Evolutionary conservation across 176 grass and related monocot species (phyloP).

Genomic region (Oryza glumipatula): DNA sequence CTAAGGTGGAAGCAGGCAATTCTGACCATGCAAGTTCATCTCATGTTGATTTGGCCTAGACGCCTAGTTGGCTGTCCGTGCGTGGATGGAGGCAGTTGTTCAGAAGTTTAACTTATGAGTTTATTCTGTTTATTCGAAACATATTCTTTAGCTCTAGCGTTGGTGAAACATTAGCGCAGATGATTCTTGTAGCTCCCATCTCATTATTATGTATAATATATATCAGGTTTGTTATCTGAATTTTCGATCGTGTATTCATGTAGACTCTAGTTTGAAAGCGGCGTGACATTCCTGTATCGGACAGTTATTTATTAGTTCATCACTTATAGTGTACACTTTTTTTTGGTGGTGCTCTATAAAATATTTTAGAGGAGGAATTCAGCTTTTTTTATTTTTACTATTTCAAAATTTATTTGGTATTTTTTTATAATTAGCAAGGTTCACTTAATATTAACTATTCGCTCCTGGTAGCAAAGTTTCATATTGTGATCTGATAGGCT

Average conservation of each 20-base stretch:
- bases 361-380: background rate
- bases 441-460: too few relatives aligned
- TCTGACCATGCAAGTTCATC: slow-evolving; percentile 37
- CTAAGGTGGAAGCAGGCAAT: slow-evolving; percentile 28
- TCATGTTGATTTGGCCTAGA: background rate
- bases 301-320: background rate
- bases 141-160: slow-evolving; percentile 4
- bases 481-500: too few relatives aligned
- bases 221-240: slow-evolving; percentile 25
- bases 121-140: background rate
- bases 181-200: slow-evolving; percentile 11
- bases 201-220: slow-evolving; percentile 39
- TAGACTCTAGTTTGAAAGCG: slow-evolving; percentile 7
- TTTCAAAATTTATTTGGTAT: background rate
- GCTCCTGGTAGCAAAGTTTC: too few relatives aligned
- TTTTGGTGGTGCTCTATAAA: background rate
- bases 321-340: background rate
- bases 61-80: background rate
- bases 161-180: slow-evolving; percentile 10
- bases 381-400: background rate
- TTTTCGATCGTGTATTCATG: background rate
- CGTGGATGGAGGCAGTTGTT: slow-evolving; percentile 18
- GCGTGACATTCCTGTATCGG: background rate
- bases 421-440: too few relatives aligned
- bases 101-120: slow-evolving; percentile 31